Conservation (phyloP, 768 basidiomycete species). For the Suillus fuscotomentosus region DNA sequence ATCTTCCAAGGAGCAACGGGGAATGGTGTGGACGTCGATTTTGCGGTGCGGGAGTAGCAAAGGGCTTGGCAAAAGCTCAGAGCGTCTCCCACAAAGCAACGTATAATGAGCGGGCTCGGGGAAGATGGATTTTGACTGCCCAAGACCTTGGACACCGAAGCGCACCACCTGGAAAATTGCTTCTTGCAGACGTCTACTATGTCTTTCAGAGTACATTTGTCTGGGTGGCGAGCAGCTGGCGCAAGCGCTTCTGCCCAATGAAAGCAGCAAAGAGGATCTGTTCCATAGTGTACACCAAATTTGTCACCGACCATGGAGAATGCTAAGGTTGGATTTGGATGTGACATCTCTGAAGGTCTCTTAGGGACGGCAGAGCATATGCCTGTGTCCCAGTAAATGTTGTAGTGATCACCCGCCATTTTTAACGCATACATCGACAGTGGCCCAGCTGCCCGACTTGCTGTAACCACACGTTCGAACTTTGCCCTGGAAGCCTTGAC, state of each 20-base stretch:
- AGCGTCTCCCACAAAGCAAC: conserved; percentile 30
- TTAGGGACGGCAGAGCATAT: conserved; percentile 24
- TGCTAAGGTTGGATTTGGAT: conserved; percentile 30
- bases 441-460: conserved; percentile 29
- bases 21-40: conserved; percentile 17
- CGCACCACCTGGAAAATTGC: conserved; percentile 30
- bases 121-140: not conserved
- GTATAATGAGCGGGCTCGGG: conserved; percentile 18
- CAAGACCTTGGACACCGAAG: conserved; percentile 17
- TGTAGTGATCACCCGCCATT: conserved; percentile 19
- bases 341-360: conserved; percentile 11
- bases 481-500: conserved; percentile 13
- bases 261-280: conserved; percentile 29
- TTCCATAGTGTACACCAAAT: conserved; percentile 29
- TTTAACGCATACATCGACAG: conserved; percentile 12
- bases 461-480: not conserved
- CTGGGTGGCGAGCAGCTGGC: not conserved
- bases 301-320: conserved; percentile 22
- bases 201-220: not conserved
- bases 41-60: conserved; percentile 7
- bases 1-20: conserved; percentile 22
- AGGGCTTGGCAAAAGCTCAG: conserved; percentile 28
- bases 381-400: conserved; percentile 24
- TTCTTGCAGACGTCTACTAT: conserved; percentile 6
- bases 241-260: conserved; percentile 30